Percentiles rank a stretch among this genome's conserved stretches.
These are phyloP conservation scores for Metschnikowia gelsemii DNA, from an alignment of 805 yeast species.

Conservation along the genomic window DNA sequence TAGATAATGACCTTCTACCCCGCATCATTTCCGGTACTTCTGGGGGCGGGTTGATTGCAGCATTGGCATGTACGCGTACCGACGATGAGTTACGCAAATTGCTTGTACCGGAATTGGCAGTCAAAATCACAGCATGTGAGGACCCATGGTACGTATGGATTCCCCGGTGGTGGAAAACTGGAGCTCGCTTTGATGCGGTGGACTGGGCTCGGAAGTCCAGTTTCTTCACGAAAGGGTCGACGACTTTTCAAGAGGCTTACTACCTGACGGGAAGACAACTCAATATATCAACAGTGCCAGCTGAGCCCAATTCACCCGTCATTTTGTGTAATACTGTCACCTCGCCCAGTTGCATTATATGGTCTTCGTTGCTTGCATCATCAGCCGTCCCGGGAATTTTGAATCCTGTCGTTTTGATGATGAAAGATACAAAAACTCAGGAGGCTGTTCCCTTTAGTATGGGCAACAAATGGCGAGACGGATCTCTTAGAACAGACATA, in stretches of 20 bases:
- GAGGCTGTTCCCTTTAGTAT: slow-evolving; percentile 63
- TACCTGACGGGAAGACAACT: slow-evolving; percentile 66
- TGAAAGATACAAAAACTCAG: slow-evolving; percentile 44
- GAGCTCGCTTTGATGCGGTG: slow-evolving; percentile 74
- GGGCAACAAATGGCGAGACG: slow-evolving; percentile 78
- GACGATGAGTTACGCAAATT: slow-evolving; percentile 59
- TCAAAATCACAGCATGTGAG: slow-evolving; percentile 66
- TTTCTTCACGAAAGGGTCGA: slow-evolving; percentile 72
- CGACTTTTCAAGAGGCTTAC: slow-evolving; percentile 69
- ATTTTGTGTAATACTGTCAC: slow-evolving; percentile 75
- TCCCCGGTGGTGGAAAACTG: slow-evolving; percentile 67
- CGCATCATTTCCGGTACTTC: slow-evolving; percentile 73
- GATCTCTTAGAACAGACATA: slow-evolving; percentile 74
- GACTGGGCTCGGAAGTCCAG: slow-evolving; percentile 68
- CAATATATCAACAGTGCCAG: slow-evolving; percentile 76
- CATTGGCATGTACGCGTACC: slow-evolving; percentile 66
- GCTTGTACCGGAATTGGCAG: slow-evolving; percentile 59
- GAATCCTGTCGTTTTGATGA: slow-evolving; percentile 78
- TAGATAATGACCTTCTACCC: slow-evolving; percentile 67
- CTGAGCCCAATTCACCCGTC: slow-evolving; percentile 79
- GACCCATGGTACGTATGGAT: slow-evolving; percentile 61
- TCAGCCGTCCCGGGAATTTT: slow-evolving; percentile 82
- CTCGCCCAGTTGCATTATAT: slow-evolving; percentile 76
- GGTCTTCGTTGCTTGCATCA: slow-evolving; percentile 75
- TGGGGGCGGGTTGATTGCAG: slow-evolving; percentile 79